Conservation (phyloP, 2,329 filamentous ascomycete species). For the Dichotomopilus funicola region DNA sequence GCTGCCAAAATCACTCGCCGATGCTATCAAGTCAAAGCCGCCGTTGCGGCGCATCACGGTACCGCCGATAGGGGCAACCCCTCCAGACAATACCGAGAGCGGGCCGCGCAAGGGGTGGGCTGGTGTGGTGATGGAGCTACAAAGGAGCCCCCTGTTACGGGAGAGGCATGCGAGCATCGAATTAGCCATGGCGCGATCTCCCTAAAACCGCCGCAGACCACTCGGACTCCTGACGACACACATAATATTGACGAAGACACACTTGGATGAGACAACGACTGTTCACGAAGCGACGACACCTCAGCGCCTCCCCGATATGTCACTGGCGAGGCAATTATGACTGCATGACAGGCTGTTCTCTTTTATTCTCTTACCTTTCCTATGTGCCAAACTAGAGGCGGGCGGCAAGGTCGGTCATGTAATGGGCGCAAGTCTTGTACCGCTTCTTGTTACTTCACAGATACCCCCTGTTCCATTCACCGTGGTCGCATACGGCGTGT, state of each 20-base stretch:
- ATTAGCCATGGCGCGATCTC: slow-evolving; percentile 43
- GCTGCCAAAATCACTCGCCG: slow-evolving; percentile 37
- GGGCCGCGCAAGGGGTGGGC: slow-evolving; percentile 53
- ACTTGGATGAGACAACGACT: slow-evolving; percentile 6
- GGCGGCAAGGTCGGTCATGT: not conserved
- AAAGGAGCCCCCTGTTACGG: slow-evolving; percentile 54
- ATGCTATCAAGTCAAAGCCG: slow-evolving; percentile 40
- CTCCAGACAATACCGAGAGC: slow-evolving; percentile 41
- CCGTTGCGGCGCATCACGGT: slow-evolving; percentile 48
- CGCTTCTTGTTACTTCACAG: slow-evolving; percentile 24
- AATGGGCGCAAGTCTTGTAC: not conserved
- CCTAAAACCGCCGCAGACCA: slow-evolving; percentile 15
- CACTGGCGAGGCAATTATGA: slow-evolving; percentile 1
- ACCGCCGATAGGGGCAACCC: slow-evolving; percentile 40
- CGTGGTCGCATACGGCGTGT: not conserved
- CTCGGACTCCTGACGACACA: not conserved
- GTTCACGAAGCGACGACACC: slow-evolving; percentile 5
- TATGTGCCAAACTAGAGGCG: not conserved
- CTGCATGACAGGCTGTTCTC: not conserved
- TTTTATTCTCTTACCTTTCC: not conserved
- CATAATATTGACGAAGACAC: not conserved
- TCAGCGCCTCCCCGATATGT: not conserved
- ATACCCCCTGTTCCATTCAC: slow-evolving; percentile 32
- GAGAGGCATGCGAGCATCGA: slow-evolving; percentile 59
- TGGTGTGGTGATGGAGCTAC: slow-evolving; percentile 56